These are phyloP conservation scores for Xylaria sp. DNA, from an alignment of 2,329 filamentous ascomycete species.

Conservation along the genomic window DNA sequence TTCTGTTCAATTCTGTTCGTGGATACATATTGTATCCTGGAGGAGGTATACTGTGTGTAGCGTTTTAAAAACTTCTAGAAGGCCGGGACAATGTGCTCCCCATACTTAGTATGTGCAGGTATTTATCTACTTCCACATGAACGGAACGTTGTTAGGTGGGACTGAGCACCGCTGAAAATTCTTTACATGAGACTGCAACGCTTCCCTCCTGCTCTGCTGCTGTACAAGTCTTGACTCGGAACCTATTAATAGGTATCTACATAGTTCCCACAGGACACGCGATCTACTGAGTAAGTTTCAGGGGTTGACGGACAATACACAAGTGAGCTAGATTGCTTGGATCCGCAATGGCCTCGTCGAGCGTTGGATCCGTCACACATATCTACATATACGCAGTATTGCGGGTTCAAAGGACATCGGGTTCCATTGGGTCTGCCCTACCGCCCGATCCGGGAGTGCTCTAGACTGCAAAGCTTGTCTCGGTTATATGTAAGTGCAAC, in stretches of 20 bases:
- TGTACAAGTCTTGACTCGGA: slow-evolving; percentile 21
- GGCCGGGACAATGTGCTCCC: background rate
- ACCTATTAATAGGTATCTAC: background rate
- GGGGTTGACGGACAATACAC: slow-evolving; percentile 14
- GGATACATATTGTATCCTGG: too few relatives aligned
- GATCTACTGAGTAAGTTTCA: slow-evolving; percentile 29
- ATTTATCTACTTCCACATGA: too few relatives aligned
- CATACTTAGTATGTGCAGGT: too few relatives aligned
- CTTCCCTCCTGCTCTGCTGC: background rate
- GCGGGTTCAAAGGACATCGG: background rate
- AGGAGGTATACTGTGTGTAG: background rate
- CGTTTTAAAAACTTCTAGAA: slow-evolving; percentile 17
- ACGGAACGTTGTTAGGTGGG: background rate
- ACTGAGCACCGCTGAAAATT: slow-evolving; percentile 15
- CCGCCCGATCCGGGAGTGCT: background rate
- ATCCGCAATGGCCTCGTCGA: slow-evolving; percentile 17
- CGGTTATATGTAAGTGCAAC: background rate
- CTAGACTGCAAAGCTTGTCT: background rate
- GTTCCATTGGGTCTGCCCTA: slow-evolving; percentile 7
- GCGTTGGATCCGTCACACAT: slow-evolving; percentile 22
- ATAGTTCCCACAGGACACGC: slow-evolving; percentile 15
- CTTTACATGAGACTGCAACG: too few relatives aligned
- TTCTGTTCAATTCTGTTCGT: background rate
- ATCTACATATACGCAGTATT: too few relatives aligned
- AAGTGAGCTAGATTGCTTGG: slow-evolving; percentile 14